Evolutionary conservation across 805 yeast genomes (phyloP).

Genomic region (Diddensiella caesifluorescens): DNA sequence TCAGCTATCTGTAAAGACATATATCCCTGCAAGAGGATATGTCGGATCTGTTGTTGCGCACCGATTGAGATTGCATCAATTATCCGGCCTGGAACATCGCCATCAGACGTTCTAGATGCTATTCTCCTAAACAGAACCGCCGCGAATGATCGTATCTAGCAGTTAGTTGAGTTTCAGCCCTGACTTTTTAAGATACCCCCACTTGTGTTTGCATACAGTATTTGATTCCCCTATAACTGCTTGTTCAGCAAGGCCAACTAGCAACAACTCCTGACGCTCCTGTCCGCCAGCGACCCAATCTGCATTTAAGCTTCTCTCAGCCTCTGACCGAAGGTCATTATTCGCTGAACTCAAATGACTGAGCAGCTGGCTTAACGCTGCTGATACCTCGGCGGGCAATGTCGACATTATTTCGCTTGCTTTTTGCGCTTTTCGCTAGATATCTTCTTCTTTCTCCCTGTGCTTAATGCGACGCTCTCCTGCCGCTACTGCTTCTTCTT

Average conservation of each 20-base stretch:
- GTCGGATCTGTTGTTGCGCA: conserved; percentile 58
- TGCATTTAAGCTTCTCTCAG: conserved; percentile 65
- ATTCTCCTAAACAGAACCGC: conserved; percentile 88
- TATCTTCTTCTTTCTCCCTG: too few species aligned
- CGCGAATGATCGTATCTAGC: conserved; percentile 49
- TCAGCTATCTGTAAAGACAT: conserved; percentile 54
- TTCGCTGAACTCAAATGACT: conserved; percentile 73
- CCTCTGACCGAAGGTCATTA: conserved; percentile 65
- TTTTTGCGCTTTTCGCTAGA: too few species aligned
- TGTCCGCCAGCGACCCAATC: conserved; percentile 59
- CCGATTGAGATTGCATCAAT: conserved; percentile 61
- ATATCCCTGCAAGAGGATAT: conserved; percentile 68
- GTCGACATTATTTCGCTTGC: conserved; percentile 29
- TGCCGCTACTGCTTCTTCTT: too few species aligned
- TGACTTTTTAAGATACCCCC: too few species aligned
- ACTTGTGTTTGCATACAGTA: conserved; percentile 9
- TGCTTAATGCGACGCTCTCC: too few species aligned
- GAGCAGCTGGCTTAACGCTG: conserved; percentile 50
- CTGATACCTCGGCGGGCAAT: conserved; percentile 57
- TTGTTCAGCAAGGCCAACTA: conserved; percentile 77
- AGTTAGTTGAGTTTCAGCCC: too few species aligned
- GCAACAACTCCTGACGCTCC: conserved; percentile 61
- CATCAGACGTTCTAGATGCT: conserved; percentile 44
- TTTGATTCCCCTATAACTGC: conserved; percentile 52
- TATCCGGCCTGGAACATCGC: conserved; percentile 67